Evolutionary conservation across 2,329 filamentous ascomycete genomes (phyloP), one percentile per base, ranked within the genome.

Genomic region (Pseudocercospora ulei): DNA sequence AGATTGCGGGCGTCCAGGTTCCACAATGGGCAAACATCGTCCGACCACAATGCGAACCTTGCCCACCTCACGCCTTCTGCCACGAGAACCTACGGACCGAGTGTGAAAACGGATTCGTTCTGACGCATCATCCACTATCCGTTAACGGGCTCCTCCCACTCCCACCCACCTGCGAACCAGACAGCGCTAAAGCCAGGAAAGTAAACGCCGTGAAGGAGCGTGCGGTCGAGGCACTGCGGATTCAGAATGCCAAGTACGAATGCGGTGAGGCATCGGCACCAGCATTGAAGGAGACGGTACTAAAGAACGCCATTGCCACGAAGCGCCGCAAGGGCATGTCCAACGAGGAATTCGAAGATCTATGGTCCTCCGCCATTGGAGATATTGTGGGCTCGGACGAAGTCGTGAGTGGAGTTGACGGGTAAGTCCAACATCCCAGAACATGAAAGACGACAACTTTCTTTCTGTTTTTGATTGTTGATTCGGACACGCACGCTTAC

Each of bases 111-210:
- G 90, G 88, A 57, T 98, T 93, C 56, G 73, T 98, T 30, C 70
- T 90, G 23, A 81, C 82, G 55, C 75, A 78, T 1, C 88, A 96
- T 58, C 87, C 88, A 1, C 68, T 96, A 13, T 80, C 86, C 0
- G 60, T 95, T 0, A 78, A 79, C 33, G 87, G 90, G 0, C 57
- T 92, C 3, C 56, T 96, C 3, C 90, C 90, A 5, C 66, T 98
- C 5, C 78, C 87, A 4, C 88, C 92, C 1, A 87, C 84, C 3
- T 98, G 90, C 61, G 88, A 95, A 62, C 82, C 90, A 0, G 92
- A 98, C 61, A 86, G 86, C 44, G 85, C 92, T 55, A 95, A 94
- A 61, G 84, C 81, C 5, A 77, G 84, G 24, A 80, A 82, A 11
- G 81, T 96, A 33, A 84, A 88, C 55, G 76, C 80, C 12, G 85